Evolutionary conservation across 129 eudicot species (phyloP).

Genomic region (Logfia minima): DNA sequence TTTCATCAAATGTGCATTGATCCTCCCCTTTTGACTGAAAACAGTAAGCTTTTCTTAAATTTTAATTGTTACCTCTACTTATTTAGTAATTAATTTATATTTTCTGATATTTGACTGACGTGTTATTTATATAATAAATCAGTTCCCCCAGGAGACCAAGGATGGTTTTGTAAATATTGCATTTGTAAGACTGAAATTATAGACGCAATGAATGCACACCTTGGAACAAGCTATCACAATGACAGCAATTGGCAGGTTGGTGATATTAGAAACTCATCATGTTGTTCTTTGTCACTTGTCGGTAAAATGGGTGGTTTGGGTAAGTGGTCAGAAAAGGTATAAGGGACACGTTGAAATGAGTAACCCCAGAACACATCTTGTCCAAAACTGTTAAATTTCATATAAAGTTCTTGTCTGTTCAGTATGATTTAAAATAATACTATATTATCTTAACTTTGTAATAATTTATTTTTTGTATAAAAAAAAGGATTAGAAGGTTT

Average conservation of each 20-base stretch:
- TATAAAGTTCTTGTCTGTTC: too few relatives aligned
- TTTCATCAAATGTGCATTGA: constrained; percentile 94
- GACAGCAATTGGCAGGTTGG: constrained; percentile 83
- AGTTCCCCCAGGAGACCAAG: constrained; percentile 95
- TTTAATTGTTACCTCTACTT: neutral
- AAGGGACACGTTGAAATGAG: too few relatives aligned
- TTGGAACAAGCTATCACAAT: constrained; percentile 71
- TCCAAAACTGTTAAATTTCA: too few relatives aligned
- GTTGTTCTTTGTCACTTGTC: neutral
- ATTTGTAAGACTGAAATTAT: constrained; percentile 81
- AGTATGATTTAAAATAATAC: too few relatives aligned
- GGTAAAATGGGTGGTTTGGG: neutral
- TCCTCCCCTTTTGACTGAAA: constrained; percentile 87
- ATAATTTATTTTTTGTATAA: too few relatives aligned
- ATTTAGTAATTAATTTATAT: neutral
- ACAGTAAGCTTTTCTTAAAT: constrained; percentile 57
- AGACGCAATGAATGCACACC: constrained; percentile 91
- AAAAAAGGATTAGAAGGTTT: neutral
- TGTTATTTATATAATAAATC: constrained; percentile 28
- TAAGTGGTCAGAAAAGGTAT: too few relatives aligned
- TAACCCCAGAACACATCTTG: too few relatives aligned
- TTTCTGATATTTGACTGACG: constrained; percentile 18
- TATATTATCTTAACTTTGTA: too few relatives aligned
- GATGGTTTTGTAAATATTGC: constrained; percentile 90
- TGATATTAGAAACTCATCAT: constrained; percentile 6